Percentiles rank a stretch among this genome's conserved stretches.
Conservation (phyloP, 169 alveolate genomes). For the Toxoplasma gondii region DNA sequence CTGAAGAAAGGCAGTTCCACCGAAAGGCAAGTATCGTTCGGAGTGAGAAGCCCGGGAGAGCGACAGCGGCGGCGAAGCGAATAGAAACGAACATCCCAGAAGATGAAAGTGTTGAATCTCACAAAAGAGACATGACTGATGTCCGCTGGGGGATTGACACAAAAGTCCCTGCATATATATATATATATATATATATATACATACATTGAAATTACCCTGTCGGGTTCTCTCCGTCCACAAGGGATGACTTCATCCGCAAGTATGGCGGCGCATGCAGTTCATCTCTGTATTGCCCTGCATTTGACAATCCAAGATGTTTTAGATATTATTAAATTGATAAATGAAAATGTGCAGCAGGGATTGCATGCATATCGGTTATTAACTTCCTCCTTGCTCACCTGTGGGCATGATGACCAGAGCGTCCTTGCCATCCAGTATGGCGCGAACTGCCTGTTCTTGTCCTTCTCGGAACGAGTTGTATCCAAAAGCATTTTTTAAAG, state of each 20-base stretch:
- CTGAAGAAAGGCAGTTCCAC: slow-evolving; percentile 44
- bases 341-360: not conserved
- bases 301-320: not conserved
- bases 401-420: slow-evolving; percentile 91
- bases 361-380: not conserved
- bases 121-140: not conserved
- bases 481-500: slow-evolving; percentile 44
- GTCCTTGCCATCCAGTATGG: slow-evolving; percentile 73
- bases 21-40: not conserved
- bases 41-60: not conserved
- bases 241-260: not conserved
- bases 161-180: not conserved
- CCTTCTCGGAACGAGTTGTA: slow-evolving; percentile 45
- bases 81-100: no score
- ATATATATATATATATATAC: not conserved
- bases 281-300: not conserved
- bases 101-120: no score
- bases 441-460: slow-evolving; percentile 50
- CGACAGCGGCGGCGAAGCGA: no score
- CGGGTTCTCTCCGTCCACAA: not conserved
- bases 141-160: not conserved
- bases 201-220: not conserved
- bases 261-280: not conserved
- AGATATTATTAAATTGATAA: no score
- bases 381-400: not conserved